Base-by-base conservation (phyloP, 352 stramenopile genomes). In the Globisporangium viniferum region DNA sequence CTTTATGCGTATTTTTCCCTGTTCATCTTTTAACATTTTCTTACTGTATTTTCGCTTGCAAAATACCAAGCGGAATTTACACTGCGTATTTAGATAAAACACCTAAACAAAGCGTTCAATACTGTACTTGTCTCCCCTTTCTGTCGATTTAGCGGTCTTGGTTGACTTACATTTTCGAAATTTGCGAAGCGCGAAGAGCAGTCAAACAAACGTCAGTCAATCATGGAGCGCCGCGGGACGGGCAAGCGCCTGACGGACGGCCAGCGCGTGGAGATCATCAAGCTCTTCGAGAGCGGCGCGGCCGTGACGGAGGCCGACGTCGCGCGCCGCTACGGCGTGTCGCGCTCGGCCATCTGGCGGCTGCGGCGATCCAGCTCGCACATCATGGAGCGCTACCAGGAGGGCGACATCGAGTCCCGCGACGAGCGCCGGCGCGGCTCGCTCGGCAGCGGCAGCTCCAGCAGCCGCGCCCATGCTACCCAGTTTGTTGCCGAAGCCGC, bases 251-350 rank as follows among this genome's bases (percentile, higher is more conserved):
- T 84, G 49, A 84, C 75, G 27, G 75, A 84, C 57, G 74, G 74
- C 14, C 77, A 84, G 69, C 77, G 75, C 62, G 72, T 84, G 66
- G 77, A 84, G 73, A 84, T 82, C 73, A 76, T 84, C 69, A 78
- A 84, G 69, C 61, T 82, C 33, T 77, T 81, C 58, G 70, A 82
- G 39, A 80, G 74, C 55, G 76, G 75, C 35, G 70, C 73, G 58
- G 64, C 56, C 36, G 66, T 84, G 48, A 79, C 71, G 4, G 74
- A 82, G 68, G 73, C 73, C 7, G 73, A 84, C 51, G 66, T 84
- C 55, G 77, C 77, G 35, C 71, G 76, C 29, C 73, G 74, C 67
- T 84, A 82, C 67, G 75, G 77, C 10, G 77, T 84, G n/a, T 82
- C 71, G 33, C 68, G 74, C 51, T 82, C 77, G 15, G 77, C 77